Percentiles rank a stretch among this genome's conserved stretches.
phyloP scores from a whole-genome alignment of 352 stramenopile species.

The Blastocystis sp. region DNA sequence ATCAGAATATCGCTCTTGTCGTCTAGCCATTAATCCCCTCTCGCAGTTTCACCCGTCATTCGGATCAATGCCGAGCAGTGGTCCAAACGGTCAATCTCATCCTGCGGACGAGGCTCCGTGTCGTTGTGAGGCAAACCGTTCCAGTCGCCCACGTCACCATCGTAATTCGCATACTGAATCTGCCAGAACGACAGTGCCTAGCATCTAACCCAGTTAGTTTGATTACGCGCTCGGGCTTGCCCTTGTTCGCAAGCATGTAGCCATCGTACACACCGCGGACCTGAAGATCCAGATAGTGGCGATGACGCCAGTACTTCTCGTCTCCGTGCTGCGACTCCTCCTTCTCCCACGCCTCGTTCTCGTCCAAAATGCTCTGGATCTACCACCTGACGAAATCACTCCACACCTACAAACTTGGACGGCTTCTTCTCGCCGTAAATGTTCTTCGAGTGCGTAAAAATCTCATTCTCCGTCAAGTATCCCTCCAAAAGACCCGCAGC shows the following conservation, averaged over 20 bases:
- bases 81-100: constrained; percentile 42
- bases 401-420: constrained; percentile 59
- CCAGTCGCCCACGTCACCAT: constrained; percentile 47
- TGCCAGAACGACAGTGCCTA: constrained; percentile 27
- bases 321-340: constrained; percentile 62
- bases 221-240: not conserved
- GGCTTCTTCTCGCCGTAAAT: constrained; percentile 61
- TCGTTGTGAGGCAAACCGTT: constrained; percentile 32
- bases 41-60: constrained; percentile 60
- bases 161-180: constrained; percentile 53
- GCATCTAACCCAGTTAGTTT: not conserved
- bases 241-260: constrained; percentile 22
- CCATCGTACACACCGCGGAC: constrained; percentile 44
- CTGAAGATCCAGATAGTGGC: constrained; percentile 58
- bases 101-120: not conserved
- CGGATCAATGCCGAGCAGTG: constrained; percentile 66
- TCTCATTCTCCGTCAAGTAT: constrained; percentile 65
- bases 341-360: constrained; percentile 59
- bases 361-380: constrained; percentile 58
- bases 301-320: constrained; percentile 63
- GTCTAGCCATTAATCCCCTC: not conserved
- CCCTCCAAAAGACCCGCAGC: constrained; percentile 66
- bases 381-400: not conserved
- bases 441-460: constrained; percentile 67
- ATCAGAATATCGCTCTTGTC: constrained; percentile 63